These are phyloP conservation scores for Hepatocystis sp. DNA, from an alignment of 169 alveolate species.

Conservation along the genomic window DNA sequence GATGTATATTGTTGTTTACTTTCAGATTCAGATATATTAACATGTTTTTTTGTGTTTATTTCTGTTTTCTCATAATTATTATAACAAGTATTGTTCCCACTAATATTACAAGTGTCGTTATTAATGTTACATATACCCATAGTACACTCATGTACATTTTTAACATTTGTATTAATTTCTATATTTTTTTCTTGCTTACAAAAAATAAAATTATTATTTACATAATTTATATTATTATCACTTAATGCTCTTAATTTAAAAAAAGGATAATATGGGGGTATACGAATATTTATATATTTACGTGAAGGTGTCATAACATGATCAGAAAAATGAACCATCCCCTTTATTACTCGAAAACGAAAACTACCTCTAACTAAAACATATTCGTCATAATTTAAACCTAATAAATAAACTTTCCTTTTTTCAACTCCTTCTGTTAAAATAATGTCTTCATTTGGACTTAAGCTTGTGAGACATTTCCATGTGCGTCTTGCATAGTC, in stretches of 20 bases:
- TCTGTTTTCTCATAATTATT: no score
- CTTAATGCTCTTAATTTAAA: conserved; percentile 35
- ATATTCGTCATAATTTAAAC: conserved; percentile 68
- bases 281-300: conserved; percentile 38
- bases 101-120: no score
- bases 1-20: no score
- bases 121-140: no score
- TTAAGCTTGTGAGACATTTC: no score
- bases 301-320: conserved; percentile 36
- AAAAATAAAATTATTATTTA: conserved; percentile 14
- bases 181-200: not conserved
- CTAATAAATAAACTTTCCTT: conserved; percentile 50
- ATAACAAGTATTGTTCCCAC: no score
- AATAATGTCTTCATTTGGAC: no score
- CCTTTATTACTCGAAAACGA: conserved; percentile 69
- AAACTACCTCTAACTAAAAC: conserved; percentile 50
- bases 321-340: conserved; percentile 37
- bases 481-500: no score
- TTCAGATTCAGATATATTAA: no score
- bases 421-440: conserved; percentile 1
- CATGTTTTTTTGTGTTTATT: no score
- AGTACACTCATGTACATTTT: no score
- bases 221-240: conserved; percentile 29
- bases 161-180: no score
- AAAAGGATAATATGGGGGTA: conserved; percentile 43